These are phyloP conservation scores for Homolaphlyctis polyrhiza DNA, from an alignment of 371 early-diverging fungal genomes.

Conservation along the genomic window DNA sequence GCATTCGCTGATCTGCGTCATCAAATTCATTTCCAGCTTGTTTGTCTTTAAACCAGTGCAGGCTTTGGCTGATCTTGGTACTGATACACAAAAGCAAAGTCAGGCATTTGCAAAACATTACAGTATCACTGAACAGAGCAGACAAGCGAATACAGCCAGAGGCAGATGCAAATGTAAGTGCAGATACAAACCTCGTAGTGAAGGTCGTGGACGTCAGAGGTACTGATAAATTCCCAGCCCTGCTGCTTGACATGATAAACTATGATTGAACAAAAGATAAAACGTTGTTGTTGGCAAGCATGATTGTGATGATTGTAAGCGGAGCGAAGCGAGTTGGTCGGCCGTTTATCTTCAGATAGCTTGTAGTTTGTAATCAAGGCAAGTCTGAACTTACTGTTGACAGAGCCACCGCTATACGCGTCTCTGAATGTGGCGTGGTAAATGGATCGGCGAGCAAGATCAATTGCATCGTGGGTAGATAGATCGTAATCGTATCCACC, in stretches of 20 bases:
- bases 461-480: constrained; percentile 89
- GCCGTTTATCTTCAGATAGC: too few relatives aligned
- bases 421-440: constrained; percentile 99
- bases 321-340: too few relatives aligned
- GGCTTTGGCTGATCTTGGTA: background rate
- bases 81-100: background rate
- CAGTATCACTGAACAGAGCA: too few relatives aligned
- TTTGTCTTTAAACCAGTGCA: background rate
- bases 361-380: too few relatives aligned
- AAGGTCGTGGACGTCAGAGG: constrained; percentile 81
- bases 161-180: background rate
- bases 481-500: constrained; percentile 88
- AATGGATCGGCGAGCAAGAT: constrained; percentile 93
- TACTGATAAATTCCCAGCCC: constrained; percentile 89
- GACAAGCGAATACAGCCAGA: background rate
- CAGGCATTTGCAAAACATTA: too few relatives aligned
- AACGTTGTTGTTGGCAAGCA: too few relatives aligned
- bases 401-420: constrained; percentile 96
- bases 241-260: constrained; percentile 90
- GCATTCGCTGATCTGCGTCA: too few relatives aligned
- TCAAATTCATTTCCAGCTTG: too few relatives aligned
- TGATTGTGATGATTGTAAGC: too few relatives aligned
- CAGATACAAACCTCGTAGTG: constrained; percentile 53
- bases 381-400: constrained; percentile 61
- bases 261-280: too few relatives aligned